phyloP scores from a whole-genome alignment of 192 early-diverging fungal genomes.

The Coemansia sp. region DNA sequence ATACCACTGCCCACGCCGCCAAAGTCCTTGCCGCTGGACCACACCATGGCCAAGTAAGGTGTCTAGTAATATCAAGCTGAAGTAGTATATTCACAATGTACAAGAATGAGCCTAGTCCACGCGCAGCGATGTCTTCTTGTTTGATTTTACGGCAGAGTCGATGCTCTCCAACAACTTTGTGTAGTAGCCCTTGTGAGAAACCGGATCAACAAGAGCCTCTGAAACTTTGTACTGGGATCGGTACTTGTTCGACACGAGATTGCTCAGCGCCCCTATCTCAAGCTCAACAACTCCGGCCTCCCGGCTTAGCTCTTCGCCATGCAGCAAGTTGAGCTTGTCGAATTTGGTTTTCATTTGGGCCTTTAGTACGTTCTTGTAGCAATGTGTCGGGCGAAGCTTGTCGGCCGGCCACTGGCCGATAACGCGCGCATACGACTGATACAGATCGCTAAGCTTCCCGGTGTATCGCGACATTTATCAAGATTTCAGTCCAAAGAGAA shows the following conservation, averaged over 20 bases:
- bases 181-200: constrained; percentile 42
- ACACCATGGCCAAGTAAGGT: constrained; percentile 1
- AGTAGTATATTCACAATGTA: constrained; percentile 1
- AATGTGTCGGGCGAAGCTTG: constrained; percentile 66
- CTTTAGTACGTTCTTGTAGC: constrained; percentile 62
- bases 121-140: constrained; percentile 27
- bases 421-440: constrained; percentile 61
- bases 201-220: constrained; percentile 19
- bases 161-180: constrained; percentile 38
- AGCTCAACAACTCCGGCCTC: constrained; percentile 13
- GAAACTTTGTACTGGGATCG: constrained; percentile 27
- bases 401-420: constrained; percentile 67
- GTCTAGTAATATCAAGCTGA: not conserved
- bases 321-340: constrained; percentile 19
- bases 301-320: constrained; percentile 24
- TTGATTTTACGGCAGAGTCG: constrained; percentile 23
- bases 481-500: not conserved
- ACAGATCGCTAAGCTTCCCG: constrained; percentile 50
- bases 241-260: constrained; percentile 28
- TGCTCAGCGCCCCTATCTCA: constrained; percentile 30
- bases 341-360: constrained; percentile 42
- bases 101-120: constrained; percentile 24
- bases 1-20: constrained; percentile 6
- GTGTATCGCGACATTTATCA: constrained; percentile 28
- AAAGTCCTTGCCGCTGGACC: constrained; percentile 15